Percentiles rank a stretch among this genome's conserved stretches.
These are phyloP conservation scores for Fistulifera solaris DNA, from an alignment of 108 stramenopile genomes.

Conservation along the genomic window DNA sequence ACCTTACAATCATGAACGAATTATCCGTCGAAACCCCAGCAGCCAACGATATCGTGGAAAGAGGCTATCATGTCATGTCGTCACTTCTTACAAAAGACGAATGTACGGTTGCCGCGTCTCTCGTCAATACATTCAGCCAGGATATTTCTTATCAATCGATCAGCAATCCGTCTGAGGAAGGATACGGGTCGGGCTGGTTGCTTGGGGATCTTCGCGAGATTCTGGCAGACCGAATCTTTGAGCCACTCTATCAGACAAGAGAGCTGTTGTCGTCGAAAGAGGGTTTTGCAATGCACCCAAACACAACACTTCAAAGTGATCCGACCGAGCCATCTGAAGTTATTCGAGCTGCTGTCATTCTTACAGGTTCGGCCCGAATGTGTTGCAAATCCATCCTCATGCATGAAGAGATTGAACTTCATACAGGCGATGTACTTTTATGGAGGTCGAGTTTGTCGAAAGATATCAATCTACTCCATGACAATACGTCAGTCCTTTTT, in stretches of 20 bases:
- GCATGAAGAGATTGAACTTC: neutral
- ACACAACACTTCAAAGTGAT: neutral
- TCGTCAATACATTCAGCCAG: too few relatives aligned
- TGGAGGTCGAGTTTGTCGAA: slow-evolving; percentile 30
- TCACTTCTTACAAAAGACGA: too few relatives aligned
- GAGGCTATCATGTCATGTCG: too few relatives aligned
- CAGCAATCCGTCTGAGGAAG: too few relatives aligned
- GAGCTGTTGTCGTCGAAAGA: slow-evolving; percentile 51
- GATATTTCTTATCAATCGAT: too few relatives aligned
- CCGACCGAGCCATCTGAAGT: neutral
- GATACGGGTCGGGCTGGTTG: slow-evolving; percentile 49
- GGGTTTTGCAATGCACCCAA: slow-evolving; percentile 31
- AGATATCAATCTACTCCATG: slow-evolving; percentile 16
- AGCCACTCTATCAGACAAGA: slow-evolving; percentile 40
- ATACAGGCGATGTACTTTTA: slow-evolving; percentile 52
- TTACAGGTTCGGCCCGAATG: too few relatives aligned
- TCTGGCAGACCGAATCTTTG: slow-evolving; percentile 49
- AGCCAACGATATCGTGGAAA: too few relatives aligned
- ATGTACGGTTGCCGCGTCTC: too few relatives aligned
- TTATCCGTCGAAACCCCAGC: too few relatives aligned
- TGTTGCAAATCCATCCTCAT: neutral
- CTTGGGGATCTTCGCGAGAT: slow-evolving; percentile 35
- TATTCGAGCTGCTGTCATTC: neutral
- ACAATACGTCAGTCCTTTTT: neutral
- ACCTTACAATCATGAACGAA: too few relatives aligned